Evolutionary conservation across 1,284 basidiomycete species (phyloP).

Genomic region (Trametes polyzona): DNA sequence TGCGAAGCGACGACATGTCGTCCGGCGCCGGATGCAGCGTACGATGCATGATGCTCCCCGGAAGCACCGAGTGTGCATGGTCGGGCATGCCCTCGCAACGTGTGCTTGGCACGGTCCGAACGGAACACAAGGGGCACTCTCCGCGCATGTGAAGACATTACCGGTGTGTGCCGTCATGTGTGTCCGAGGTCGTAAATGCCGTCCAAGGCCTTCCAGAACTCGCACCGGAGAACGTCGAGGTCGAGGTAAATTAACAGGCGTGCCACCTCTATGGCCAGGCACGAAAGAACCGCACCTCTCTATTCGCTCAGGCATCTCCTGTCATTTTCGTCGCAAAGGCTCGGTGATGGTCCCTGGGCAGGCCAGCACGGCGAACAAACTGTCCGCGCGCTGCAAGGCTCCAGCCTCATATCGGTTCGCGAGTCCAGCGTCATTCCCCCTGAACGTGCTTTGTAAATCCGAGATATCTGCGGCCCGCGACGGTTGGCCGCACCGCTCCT

Average conservation of each 20-base stretch:
- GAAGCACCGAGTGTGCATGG: too few species aligned
- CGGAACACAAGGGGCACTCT: background rate
- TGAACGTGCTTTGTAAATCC: too few species aligned
- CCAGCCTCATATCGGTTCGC: too few species aligned
- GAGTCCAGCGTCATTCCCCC: too few species aligned
- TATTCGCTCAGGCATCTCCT: background rate
- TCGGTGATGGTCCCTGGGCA: background rate
- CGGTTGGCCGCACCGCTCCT: too few species aligned
- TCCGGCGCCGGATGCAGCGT: too few species aligned
- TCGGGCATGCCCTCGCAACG: conserved; percentile 13
- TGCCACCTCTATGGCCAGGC: background rate
- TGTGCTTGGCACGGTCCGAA: conserved; percentile 9
- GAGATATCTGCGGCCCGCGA: too few species aligned
- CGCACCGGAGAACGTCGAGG: background rate
- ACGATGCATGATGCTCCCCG: too few species aligned
- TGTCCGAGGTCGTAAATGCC: background rate
- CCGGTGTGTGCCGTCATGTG: background rate
- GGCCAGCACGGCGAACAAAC: background rate
- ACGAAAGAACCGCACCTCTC: background rate
- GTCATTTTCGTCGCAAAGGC: background rate
- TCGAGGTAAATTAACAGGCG: background rate
- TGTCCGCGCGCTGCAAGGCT: background rate
- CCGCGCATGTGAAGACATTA: background rate
- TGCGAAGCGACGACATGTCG: too few species aligned
- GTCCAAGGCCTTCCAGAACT: background rate